Evolutionary conservation across 345 rosid species (phyloP).

Genomic region (Pelargonium nanum): DNA sequence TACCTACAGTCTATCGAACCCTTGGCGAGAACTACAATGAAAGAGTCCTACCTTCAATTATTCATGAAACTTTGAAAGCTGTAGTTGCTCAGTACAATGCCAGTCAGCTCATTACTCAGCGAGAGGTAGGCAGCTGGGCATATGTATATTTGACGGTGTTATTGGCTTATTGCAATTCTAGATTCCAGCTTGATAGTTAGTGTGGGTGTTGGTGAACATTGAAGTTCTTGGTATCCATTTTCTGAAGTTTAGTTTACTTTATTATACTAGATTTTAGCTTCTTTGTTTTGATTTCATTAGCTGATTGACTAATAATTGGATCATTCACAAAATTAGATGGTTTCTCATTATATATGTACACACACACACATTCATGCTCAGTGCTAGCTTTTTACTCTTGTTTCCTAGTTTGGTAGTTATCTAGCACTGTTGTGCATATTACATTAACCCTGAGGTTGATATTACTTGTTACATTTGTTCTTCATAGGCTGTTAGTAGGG

Average conservation of each 20-base stretch:
- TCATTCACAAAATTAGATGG: no score
- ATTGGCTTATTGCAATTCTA: no score
- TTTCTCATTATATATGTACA: no score
- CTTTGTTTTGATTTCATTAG: no score
- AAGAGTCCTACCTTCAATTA: conserved; percentile 88
- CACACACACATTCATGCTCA: no score
- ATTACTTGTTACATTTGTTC: not conserved
- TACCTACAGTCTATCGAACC: conserved; percentile 69
- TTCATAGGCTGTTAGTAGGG: conserved; percentile 66
- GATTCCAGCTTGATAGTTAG: no score
- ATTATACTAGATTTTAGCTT: not conserved
- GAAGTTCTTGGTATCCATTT: not conserved
- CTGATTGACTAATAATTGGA: not conserved
- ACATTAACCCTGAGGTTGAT: not conserved
- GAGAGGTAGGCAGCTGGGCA: conserved; percentile 39
- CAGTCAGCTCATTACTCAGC: conserved; percentile 90
- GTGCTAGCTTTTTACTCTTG: not conserved
- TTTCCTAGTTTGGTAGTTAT: not conserved
- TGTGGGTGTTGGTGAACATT: not conserved
- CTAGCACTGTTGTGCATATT: not conserved
- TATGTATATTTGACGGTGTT: conserved; percentile 5
- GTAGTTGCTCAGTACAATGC: conserved; percentile 98
- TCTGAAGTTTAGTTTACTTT: no score
- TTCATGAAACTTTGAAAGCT: conserved; percentile 86
- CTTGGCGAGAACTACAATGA: conserved; percentile 88